A percentile compares a stretch with the other conserved stretches of the same genome.
These are phyloP conservation scores for Pigoraptor vietnamica DNA, from an alignment of 78 protist genomes.

Conservation along the genomic window DNA sequence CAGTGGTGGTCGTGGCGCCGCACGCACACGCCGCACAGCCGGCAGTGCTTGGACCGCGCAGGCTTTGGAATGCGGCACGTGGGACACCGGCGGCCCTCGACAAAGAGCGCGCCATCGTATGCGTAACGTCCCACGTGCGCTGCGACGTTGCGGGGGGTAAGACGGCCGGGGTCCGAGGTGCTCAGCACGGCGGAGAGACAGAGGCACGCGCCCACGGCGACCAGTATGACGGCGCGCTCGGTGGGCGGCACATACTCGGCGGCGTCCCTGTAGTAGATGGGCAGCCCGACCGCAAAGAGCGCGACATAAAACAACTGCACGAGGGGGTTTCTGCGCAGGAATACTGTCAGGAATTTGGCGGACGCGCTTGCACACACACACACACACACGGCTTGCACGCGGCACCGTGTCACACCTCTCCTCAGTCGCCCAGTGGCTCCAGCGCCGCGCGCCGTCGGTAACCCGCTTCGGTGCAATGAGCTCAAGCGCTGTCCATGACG, in stretches of 20 bases:
- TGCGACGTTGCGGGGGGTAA: background rate
- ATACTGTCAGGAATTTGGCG: background rate
- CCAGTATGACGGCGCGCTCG: background rate
- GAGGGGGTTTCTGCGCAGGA: background rate
- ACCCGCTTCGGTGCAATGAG: background rate
- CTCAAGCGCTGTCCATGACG: background rate
- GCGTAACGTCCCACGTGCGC: background rate
- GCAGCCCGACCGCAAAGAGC: background rate
- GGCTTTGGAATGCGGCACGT: background rate
- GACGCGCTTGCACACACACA: background rate
- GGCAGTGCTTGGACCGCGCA: slow-evolving; percentile 49
- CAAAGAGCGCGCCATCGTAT: background rate
- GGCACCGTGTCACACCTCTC: background rate
- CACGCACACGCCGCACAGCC: slow-evolving; percentile 38
- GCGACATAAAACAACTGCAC: background rate
- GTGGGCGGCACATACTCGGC: background rate
- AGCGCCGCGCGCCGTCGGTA: background rate
- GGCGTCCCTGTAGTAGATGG: background rate
- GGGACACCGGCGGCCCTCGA: background rate
- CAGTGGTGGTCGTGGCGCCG: slow-evolving; percentile 65
- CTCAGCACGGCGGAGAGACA: background rate
- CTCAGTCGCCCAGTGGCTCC: background rate
- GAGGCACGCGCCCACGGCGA: background rate
- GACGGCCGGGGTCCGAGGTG: background rate
- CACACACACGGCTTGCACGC: background rate